A percentile compares a stretch with the other conserved stretches of the same genome.
Conservation (phyloP, 495 filamentous ascomycete species). For the Hypomontagnella monticulosa region DNA sequence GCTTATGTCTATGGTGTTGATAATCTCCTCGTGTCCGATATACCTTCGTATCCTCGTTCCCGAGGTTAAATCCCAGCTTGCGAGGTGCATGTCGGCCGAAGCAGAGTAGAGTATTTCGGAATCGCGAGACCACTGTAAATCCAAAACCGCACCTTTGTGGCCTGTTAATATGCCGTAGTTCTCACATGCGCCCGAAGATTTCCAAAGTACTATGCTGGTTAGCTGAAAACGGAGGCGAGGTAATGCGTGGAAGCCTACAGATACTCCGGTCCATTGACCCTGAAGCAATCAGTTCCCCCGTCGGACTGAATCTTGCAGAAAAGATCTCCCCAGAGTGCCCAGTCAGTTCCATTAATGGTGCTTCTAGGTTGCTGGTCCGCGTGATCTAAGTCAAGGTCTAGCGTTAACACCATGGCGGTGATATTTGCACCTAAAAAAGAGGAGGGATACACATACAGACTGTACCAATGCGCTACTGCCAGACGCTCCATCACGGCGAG, state of each 20-base stretch:
- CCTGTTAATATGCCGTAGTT: conserved; percentile 90
- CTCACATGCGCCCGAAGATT: conserved; percentile 88
- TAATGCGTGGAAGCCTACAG: conserved; percentile 61
- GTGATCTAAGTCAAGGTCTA: conserved; percentile 65
- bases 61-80: conserved; percentile 93
- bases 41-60: conserved; percentile 89
- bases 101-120: conserved; percentile 90
- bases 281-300: conserved; percentile 88
- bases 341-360: conserved; percentile 93
- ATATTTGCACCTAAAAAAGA: background rate
- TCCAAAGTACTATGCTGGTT: conserved; percentile 78
- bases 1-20: conserved; percentile 89
- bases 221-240: background rate
- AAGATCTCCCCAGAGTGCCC: conserved; percentile 88
- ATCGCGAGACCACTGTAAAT: conserved; percentile 96
- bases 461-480: conserved; percentile 80
- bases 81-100: conserved; percentile 89
- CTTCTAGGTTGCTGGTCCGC: conserved; percentile 85
- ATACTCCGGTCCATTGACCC: conserved; percentile 96
- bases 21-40: conserved; percentile 90
- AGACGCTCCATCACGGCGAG: conserved; percentile 72
- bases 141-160: conserved; percentile 88
- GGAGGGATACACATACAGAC: conserved; percentile 67
- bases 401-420: background rate
- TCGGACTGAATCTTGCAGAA: conserved; percentile 87